Evolutionary conservation across 73 alveolate genomes (phyloP), one percentile per base, ranked within the genome.

Genomic region (Paramecium octaurelia): DNA sequence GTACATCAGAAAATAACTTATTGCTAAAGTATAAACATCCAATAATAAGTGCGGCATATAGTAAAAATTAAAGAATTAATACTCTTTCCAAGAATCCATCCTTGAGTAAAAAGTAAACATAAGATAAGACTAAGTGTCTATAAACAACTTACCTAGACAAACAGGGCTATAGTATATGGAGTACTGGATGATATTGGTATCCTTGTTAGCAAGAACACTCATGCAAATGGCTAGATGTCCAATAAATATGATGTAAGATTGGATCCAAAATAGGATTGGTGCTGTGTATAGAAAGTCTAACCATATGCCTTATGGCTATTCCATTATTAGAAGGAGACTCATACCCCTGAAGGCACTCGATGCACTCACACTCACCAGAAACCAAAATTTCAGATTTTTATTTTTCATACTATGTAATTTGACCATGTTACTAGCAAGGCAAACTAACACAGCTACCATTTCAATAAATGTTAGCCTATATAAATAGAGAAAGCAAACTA

Each of bases 221-320:
- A 31, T 21, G 29, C 91, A 80, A 4, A 27, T 24, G 31, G 64
- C 91, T 24, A 80, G 44, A 44, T 80, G 91, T 21, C 76, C 91
- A 2, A 80, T 80, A 14, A 80, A 80, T 2, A 80, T 80, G 24
- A 80, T 80, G 58, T 31, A 44, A 27, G 76, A 42, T 43, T 23
- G 46, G 43, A 80, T 80, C 91, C 91, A 80, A 38, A 80, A 5
- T 18, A 80, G 42, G 46, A 48, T 80, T 40, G 91, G 91, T 43
- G 76, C 91, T 43, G 91, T 80, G 57, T 80, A 80, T 24, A 80
- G 29, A 48, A 80, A 80, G 46, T 80, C 91, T 80, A 80, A 80
- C 76, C 70, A 40, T 43, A 46, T 24, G 43, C 73, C 91, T 20
- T 46, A 23, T 31, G 91, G 91, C 57, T 80, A 80, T 43, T 80